Base-by-base conservation (phyloP, 345 rosid genomes). In the Moricandia arvensis region DNA sequence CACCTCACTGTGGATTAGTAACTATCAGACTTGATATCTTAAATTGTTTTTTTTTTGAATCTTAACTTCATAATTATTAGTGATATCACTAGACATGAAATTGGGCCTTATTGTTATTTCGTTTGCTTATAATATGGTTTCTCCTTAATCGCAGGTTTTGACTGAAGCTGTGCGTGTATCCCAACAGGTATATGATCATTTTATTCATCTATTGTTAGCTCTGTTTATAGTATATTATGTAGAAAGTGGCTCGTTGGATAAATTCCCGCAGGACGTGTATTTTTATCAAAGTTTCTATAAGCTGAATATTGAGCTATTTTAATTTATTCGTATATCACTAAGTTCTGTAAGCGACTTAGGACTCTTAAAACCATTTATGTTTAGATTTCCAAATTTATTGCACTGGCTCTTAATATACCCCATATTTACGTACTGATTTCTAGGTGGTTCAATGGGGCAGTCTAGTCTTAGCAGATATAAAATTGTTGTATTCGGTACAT, bases 81-180 rank as follows among this genome's bases (percentile, higher is more conserved):
- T 26, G 43, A 54, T 55, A 8, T 31, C 49, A 51, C 24, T 49
- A 29, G 51, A 38, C 34, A 62, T 63, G 13, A 76, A 17, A 41
- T 7, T 21, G n/a, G 6, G 45, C 37, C 24, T 60, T 68, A 24
- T 4, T 15, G n/a, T 60, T 35, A 9, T 65, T 59, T 59, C 15
- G 63, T 66, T 59, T 72, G 43, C 75, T 79, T 27, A 68, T 63
- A 54, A 7, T 73, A 73, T 67, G 51, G 43, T 55, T 73, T 73
- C 59, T 68, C n/a, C 17, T 81, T 30, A 74, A 78, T 57, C 57
- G 30, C 88, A 95, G 99, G 97, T 88, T 82, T 86, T 95, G 51
- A 88, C 91, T 49, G 99, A 95, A 82, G 99, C 97, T 63, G 96
- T 95, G 71, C 90, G 86, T 49, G 86, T 87, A 58, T 90, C 91